Evolutionary conservation across 1,284 basidiomycete genomes (phyloP).

Genomic region (Ceratorhiza oryzae-sativae): DNA sequence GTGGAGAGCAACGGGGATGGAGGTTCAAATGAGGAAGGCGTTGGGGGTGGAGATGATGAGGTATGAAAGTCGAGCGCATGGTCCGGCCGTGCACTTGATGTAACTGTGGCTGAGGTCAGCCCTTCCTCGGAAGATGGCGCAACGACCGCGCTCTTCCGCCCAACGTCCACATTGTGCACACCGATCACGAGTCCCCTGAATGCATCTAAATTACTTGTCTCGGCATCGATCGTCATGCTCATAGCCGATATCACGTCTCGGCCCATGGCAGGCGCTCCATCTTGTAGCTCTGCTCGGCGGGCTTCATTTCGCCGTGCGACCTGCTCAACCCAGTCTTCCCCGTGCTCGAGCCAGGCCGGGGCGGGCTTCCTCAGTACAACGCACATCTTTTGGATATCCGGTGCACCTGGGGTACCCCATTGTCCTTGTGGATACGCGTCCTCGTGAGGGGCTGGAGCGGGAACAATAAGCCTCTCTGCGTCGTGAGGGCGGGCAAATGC

Average conservation of each 20-base stretch:
- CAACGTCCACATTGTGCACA: conserved; percentile 20
- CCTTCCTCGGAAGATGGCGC: background rate
- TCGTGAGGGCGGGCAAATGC: conserved; percentile 27
- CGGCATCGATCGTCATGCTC: conserved; percentile 36
- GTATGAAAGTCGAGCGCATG: conserved; percentile 22
- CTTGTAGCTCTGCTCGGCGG: background rate
- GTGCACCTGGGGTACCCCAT: conserved; percentile 29
- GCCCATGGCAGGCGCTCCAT: background rate
- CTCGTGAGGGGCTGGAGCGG: conserved; percentile 28
- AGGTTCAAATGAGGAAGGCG: conserved; percentile 5
- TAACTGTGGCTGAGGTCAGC: background rate
- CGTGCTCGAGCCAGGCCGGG: conserved; percentile 37
- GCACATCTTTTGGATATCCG: conserved; percentile 32
- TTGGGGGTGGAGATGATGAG: conserved; percentile 20
- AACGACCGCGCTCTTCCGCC: conserved; percentile 17
- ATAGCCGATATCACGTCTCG: conserved; percentile 12
- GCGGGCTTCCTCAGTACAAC: conserved; percentile 17
- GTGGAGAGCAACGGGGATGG: background rate
- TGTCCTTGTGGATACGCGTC: conserved; percentile 26
- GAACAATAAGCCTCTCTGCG: conserved; percentile 7
- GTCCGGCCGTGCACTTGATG: conserved; percentile 14
- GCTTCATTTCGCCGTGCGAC: background rate
- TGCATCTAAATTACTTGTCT: conserved; percentile 35
- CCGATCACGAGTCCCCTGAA: conserved; percentile 35
- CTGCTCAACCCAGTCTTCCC: conserved; percentile 30